Conservation (phyloP, 345 rosid species). For the Eucalyptus sp. region DNA sequence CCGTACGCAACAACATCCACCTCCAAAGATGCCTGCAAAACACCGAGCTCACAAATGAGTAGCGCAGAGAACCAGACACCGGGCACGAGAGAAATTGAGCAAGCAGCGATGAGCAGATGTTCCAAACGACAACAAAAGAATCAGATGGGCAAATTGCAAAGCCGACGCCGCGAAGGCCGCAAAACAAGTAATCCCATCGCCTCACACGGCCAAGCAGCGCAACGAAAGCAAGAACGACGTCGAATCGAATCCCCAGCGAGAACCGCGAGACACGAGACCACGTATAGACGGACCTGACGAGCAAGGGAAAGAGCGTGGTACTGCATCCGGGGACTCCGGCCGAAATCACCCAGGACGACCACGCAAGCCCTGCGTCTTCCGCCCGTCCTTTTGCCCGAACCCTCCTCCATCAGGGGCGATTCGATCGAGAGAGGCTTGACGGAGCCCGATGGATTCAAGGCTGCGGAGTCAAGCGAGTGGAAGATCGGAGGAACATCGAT, state of each 20-base stretch:
- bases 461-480: not conserved
- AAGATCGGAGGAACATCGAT: not conserved
- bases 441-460: not conserved
- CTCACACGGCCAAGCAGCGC: not conserved
- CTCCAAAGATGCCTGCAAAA: constrained; percentile 59
- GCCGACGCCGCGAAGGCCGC: not conserved
- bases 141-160: not conserved
- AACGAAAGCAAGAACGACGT: not conserved
- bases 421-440: not conserved
- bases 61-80: not conserved
- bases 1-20: constrained; percentile 93
- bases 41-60: not conserved
- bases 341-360: constrained; percentile 90
- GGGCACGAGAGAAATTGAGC: not conserved
- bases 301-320: constrained; percentile 94
- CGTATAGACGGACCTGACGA: constrained; percentile 36
- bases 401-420: not conserved
- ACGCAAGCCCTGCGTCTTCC: constrained; percentile 81
- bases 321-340: constrained; percentile 99
- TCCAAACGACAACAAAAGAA: not conserved
- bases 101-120: not conserved
- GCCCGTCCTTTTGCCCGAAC: constrained; percentile 9
- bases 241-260: not conserved
- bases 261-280: not conserved
- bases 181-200: not conserved